A percentile compares a stretch with the other conserved stretches of the same genome.
These are phyloP conservation scores for Cladosporium sp. DNA, from an alignment of 2,329 filamentous ascomycete genomes.

Conservation along the genomic window DNA sequence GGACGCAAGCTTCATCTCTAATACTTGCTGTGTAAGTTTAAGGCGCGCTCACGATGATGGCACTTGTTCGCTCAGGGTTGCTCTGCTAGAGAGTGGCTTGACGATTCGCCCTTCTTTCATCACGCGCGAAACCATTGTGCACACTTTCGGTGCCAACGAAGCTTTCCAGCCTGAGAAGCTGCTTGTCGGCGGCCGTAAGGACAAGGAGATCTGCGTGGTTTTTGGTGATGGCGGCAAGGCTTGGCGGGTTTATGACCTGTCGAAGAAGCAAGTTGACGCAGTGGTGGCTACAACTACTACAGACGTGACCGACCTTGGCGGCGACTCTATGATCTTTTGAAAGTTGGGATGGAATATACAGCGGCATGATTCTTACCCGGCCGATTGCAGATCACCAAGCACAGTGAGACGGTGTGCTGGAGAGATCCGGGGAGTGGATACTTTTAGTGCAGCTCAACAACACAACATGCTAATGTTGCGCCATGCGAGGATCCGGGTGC, in stretches of 20 bases:
- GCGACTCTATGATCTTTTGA: slow-evolving; percentile 14
- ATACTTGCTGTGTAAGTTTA: neutral
- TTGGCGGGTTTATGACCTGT: slow-evolving; percentile 58
- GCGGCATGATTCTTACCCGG: neutral
- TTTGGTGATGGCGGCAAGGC: slow-evolving; percentile 55
- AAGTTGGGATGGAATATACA: neutral
- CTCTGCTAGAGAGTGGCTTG: neutral
- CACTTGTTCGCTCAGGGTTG: neutral
- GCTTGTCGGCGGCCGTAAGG: slow-evolving; percentile 57
- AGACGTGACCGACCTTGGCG: neutral
- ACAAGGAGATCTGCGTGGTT: slow-evolving; percentile 55
- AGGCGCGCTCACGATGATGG: neutral
- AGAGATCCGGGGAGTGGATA: slow-evolving; percentile 8
- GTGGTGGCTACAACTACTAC: neutral
- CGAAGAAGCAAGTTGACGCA: slow-evolving; percentile 4
- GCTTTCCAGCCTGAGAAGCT: slow-evolving; percentile 52
- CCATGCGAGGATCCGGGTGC: neutral
- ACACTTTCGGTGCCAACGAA: slow-evolving; percentile 47
- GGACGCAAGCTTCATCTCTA: slow-evolving; percentile 18
- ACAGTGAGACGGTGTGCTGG: neutral
- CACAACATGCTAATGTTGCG: neutral
- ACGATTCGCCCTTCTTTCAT: neutral
- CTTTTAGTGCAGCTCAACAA: neutral
- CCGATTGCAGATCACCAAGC: neutral
- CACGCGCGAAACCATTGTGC: slow-evolving; percentile 37